These are phyloP conservation scores for Coniochaeta prunicola DNA, from an alignment of 2,329 filamentous ascomycete genomes.

Conservation along the genomic window DNA sequence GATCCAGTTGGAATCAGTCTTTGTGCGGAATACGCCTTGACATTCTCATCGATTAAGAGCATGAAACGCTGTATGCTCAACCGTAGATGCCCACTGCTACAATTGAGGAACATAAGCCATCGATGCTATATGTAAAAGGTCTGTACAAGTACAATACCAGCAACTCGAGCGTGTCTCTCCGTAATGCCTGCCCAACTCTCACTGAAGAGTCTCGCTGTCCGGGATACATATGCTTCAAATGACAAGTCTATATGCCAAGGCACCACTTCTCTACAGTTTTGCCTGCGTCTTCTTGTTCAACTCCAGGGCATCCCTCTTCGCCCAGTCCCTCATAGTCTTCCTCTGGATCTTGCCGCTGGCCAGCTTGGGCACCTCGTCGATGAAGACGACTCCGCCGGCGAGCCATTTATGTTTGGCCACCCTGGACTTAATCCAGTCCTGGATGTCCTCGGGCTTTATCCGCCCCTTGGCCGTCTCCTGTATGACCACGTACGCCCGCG, in stretches of 20 bases:
- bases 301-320: constrained; percentile 39
- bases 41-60: no score
- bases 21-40: no score
- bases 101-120: no score
- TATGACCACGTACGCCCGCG: constrained; percentile 43
- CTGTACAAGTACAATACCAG: no score
- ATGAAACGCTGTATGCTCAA: no score
- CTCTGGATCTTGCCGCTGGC: constrained; percentile 51
- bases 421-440: constrained; percentile 34
- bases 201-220: neutral
- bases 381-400: constrained; percentile 43
- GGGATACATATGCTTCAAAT: neutral
- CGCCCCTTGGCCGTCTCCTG: constrained; percentile 36
- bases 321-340: constrained; percentile 49
- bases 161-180: no score
- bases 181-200: no score
- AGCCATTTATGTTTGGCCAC: constrained; percentile 46
- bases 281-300: constrained; percentile 10
- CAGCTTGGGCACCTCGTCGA: constrained; percentile 49
- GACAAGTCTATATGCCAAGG: neutral
- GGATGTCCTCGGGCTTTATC: constrained; percentile 44
- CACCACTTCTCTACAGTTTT: constrained; percentile 4
- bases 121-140: no score
- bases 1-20: no score
- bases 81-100: no score